A percentile compares a stretch with the other conserved stretches of the same genome.
Conservation (phyloP, 148 eudicot species). For the Salicornia ramosissima region DNA sequence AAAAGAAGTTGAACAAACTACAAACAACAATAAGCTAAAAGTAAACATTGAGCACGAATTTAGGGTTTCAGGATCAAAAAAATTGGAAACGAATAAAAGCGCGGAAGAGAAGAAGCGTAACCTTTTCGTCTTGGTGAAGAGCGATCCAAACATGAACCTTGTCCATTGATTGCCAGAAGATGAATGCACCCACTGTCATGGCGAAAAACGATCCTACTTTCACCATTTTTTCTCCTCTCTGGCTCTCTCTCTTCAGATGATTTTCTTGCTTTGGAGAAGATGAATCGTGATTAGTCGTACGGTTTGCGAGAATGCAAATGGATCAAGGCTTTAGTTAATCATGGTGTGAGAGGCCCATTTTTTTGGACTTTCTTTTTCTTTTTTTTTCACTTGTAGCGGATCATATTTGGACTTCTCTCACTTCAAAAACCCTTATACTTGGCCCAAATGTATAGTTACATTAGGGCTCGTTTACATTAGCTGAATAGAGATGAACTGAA, state of each 20-base stretch:
- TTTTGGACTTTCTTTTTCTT: too few species aligned
- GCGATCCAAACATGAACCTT: constrained; percentile 96
- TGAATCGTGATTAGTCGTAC: neutral
- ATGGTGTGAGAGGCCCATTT: neutral
- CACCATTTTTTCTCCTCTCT: constrained; percentile 49
- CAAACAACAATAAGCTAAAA: neutral
- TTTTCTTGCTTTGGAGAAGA: neutral
- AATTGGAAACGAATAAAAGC: neutral
- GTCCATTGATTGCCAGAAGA: constrained; percentile 93
- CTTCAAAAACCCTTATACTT: neutral
- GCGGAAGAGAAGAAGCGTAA: constrained; percentile 4
- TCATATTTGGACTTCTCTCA: neutral
- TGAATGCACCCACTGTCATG: constrained; percentile 79
- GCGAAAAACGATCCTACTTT: constrained; percentile 57
- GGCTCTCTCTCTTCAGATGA: neutral
- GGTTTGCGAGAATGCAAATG: neutral
- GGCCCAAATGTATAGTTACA: neutral
- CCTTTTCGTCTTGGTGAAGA: constrained; percentile 96
- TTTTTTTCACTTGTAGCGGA: too few species aligned
- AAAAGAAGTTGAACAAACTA: neutral
- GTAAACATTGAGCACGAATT: neutral
- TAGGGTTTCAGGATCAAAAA: constrained; percentile 21
- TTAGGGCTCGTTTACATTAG: too few species aligned
- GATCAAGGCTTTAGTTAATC: neutral
- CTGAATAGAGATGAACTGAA: too few species aligned